Evolutionary conservation across 2,329 filamentous ascomycete species (phyloP).

Genomic region (Alternaria arbusti): DNA sequence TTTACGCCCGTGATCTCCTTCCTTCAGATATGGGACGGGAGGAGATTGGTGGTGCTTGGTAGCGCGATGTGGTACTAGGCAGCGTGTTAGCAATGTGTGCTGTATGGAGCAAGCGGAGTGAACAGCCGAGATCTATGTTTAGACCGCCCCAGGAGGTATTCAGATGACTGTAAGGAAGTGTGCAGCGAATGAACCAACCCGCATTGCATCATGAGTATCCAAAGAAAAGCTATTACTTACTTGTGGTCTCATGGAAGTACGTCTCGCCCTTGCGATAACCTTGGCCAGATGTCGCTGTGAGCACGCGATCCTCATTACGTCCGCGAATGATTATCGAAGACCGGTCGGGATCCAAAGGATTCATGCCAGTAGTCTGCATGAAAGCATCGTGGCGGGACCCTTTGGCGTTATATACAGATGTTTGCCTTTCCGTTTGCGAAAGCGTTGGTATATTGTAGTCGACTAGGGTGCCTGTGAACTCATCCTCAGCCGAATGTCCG

Average conservation of each 20-base stretch:
- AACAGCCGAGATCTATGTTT: neutral
- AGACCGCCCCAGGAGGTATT: neutral
- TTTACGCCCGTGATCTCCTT: constrained; percentile 27
- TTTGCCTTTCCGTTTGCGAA: constrained; percentile 13
- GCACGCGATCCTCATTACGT: neutral
- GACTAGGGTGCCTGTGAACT: constrained; percentile 10
- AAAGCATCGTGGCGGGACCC: neutral
- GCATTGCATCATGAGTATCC: neutral
- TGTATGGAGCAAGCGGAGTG: neutral
- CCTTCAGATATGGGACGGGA: constrained; percentile 22
- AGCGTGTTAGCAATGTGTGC: neutral
- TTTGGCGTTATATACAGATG: neutral
- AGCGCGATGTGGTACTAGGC: neutral
- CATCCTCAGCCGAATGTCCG: neutral
- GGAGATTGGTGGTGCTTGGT: neutral
- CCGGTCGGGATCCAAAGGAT: neutral
- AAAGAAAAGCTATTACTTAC: neutral
- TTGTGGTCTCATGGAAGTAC: constrained; percentile 7
- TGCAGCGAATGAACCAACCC: neutral
- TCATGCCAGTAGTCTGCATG: neutral
- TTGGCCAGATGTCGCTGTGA: constrained; percentile 1
- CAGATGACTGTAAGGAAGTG: neutral
- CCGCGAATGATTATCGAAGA: constrained; percentile 1
- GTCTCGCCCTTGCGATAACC: neutral
- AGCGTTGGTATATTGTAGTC: constrained; percentile 1